A percentile compares a stretch with the other conserved stretches of the same genome.
Evolutionary conservation across 2,329 filamentous ascomycete genomes (phyloP).

Genomic region (Neopestalotiopsis sp.): DNA sequence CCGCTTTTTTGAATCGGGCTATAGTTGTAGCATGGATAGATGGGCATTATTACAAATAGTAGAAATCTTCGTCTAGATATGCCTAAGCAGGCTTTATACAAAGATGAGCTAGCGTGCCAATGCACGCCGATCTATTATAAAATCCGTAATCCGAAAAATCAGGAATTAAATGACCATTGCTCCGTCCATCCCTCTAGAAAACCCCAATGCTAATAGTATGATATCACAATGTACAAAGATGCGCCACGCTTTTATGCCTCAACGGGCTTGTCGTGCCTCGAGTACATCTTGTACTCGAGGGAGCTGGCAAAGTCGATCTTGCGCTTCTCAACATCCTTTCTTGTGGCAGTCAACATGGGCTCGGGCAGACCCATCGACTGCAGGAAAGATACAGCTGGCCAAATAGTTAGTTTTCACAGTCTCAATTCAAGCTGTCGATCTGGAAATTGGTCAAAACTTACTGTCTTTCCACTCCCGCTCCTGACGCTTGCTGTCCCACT

Average conservation of each 20-base stretch:
- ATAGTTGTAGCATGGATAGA: not conserved
- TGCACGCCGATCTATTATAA: constrained; percentile 10
- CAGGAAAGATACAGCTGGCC: constrained; percentile 60
- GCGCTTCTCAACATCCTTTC: constrained; percentile 65
- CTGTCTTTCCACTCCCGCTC: constrained; percentile 82
- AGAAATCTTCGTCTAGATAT: not conserved
- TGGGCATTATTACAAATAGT: not conserved
- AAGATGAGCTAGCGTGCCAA: constrained; percentile 4
- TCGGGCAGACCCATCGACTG: constrained; percentile 70
- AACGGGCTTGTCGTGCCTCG: constrained; percentile 59
- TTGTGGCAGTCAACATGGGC: constrained; percentile 61
- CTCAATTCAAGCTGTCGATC: constrained; percentile 10
- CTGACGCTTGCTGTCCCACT: constrained; percentile 76
- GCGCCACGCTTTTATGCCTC: constrained; percentile 36
- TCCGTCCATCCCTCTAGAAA: constrained; percentile 5
- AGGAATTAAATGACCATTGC: constrained; percentile 5
- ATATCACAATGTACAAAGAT: constrained; percentile 4
- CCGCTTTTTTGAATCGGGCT: not conserved
- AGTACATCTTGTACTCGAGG: constrained; percentile 67
- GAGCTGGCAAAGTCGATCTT: constrained; percentile 62
- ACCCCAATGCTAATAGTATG: constrained; percentile 14
- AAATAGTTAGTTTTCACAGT: constrained; percentile 18
- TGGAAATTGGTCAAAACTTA: constrained; percentile 42
- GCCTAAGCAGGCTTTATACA: not conserved
- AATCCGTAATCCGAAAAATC: constrained; percentile 3